These are phyloP conservation scores for Leishmania turanica DNA, from an alignment of 208 protist genomes.

Conservation along the genomic window DNA sequence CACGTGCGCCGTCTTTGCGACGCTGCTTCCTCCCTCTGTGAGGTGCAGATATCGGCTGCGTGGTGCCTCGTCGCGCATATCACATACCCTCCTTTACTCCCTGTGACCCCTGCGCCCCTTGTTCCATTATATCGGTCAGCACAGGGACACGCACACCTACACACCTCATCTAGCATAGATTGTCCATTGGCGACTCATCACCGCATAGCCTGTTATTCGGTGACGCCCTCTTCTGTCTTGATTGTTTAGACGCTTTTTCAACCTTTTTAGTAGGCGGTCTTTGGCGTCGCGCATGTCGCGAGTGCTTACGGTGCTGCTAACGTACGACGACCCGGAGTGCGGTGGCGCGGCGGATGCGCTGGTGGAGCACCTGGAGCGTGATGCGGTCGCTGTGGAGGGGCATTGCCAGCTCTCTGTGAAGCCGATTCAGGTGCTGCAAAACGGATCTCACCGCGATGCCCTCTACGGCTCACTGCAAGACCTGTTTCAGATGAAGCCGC, in stretches of 20 bases:
- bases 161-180: neutral
- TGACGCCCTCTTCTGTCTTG: neutral
- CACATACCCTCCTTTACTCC: neutral
- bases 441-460: slow-evolving; percentile 70
- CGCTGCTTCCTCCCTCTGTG: neutral
- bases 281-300: slow-evolving; percentile 31
- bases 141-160: neutral
- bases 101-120: neutral
- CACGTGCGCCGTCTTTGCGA: neutral
- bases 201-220: neutral
- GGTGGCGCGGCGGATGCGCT: slow-evolving; percentile 85
- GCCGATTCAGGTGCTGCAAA: slow-evolving; percentile 63
- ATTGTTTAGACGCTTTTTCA: neutral
- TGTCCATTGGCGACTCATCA: neutral
- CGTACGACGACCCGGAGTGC: slow-evolving; percentile 90
- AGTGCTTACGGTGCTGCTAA: slow-evolving; percentile 69
- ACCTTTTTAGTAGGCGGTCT: neutral
- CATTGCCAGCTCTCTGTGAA: slow-evolving; percentile 68
- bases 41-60: neutral
- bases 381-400: slow-evolving; percentile 42
- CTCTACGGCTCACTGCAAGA: slow-evolving; percentile 77
- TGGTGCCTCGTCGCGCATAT: neutral
- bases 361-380: slow-evolving; percentile 77
- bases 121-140: neutral
- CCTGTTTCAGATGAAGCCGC: slow-evolving; percentile 69